Conservation (phyloP, 2,329 filamentous ascomycete species). For the Colletotrichum sp. region DNA sequence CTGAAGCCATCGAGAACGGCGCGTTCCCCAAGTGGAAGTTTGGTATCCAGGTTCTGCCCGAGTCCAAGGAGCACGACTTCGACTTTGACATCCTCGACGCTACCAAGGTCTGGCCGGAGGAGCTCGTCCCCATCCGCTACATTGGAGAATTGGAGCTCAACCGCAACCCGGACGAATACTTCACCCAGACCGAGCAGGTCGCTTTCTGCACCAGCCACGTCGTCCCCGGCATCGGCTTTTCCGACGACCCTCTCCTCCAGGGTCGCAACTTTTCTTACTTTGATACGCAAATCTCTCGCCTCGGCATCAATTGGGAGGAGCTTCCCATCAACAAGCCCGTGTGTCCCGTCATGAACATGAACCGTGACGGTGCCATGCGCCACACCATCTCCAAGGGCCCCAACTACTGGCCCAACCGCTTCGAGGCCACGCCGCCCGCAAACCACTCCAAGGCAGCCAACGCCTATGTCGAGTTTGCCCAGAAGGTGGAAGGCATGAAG, state of each 20-base stretch:
- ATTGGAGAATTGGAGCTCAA: slow-evolving; percentile 83
- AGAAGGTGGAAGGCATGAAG: slow-evolving; percentile 73
- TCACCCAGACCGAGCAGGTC: slow-evolving; percentile 81
- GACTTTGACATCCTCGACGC: slow-evolving; percentile 87
- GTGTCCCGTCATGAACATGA: slow-evolving; percentile 76
- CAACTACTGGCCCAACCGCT: slow-evolving; percentile 83
- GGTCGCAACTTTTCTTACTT: slow-evolving; percentile 73
- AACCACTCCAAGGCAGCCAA: slow-evolving; percentile 56
- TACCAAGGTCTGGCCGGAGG: slow-evolving; percentile 86
- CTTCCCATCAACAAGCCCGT: slow-evolving; percentile 78
- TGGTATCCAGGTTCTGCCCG: slow-evolving; percentile 78
- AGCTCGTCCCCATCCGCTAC: slow-evolving; percentile 74
- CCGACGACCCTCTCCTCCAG: slow-evolving; percentile 75
- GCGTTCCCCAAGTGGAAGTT: slow-evolving; percentile 80
- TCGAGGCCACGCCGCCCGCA: slow-evolving; percentile 66
- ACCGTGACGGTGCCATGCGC: slow-evolving; percentile 74
- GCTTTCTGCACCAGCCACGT: slow-evolving; percentile 84
- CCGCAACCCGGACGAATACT: slow-evolving; percentile 80
- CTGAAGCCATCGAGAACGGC: slow-evolving; percentile 74
- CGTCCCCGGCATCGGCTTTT: slow-evolving; percentile 78
- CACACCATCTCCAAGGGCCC: slow-evolving; percentile 77
- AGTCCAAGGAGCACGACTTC: slow-evolving; percentile 74
- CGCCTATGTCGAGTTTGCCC: slow-evolving; percentile 70
- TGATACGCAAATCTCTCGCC: slow-evolving; percentile 71
- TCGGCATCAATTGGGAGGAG: slow-evolving; percentile 78